Evolutionary conservation across 2,329 filamentous ascomycete genomes (phyloP).

Genomic region (Beauveria sp.): DNA sequence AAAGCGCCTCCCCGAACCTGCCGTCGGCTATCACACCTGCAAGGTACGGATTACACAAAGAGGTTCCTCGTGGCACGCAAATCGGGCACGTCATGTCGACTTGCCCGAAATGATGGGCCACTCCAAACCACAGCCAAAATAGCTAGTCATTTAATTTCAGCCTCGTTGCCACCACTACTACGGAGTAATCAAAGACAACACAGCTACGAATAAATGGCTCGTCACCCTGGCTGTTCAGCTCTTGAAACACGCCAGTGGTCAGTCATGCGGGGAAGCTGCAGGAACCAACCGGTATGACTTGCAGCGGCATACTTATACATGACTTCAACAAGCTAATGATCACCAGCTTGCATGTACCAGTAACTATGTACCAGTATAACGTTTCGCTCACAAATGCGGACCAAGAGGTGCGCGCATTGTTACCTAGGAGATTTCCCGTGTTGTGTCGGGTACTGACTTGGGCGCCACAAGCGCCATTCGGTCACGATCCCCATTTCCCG

Average conservation of each 20-base stretch:
- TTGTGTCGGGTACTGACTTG: not conserved
- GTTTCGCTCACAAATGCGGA: not conserved
- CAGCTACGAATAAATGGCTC: not conserved
- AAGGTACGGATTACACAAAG: not conserved
- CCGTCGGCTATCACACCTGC: not conserved
- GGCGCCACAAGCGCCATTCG: not conserved
- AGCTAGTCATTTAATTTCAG: not conserved
- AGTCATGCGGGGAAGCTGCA: not conserved
- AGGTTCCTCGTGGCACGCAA: not conserved
- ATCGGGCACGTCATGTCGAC: not conserved
- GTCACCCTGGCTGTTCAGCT: not conserved
- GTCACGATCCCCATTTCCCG: no score
- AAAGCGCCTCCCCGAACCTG: not conserved
- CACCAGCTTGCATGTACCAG: not conserved
- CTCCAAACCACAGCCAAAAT: not conserved
- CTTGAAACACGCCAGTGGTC: slow-evolving; percentile 1
- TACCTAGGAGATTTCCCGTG: no score
- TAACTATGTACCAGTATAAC: not conserved
- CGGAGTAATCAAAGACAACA: not conserved
- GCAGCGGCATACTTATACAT: not conserved
- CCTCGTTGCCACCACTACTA: not conserved
- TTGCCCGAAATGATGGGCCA: not conserved
- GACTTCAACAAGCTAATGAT: not conserved
- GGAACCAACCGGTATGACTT: not conserved
- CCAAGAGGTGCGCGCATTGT: no score